phyloP scores from a whole-genome alignment of 148 eudicot genomes.

The Fagopyrum homotropicum region DNA sequence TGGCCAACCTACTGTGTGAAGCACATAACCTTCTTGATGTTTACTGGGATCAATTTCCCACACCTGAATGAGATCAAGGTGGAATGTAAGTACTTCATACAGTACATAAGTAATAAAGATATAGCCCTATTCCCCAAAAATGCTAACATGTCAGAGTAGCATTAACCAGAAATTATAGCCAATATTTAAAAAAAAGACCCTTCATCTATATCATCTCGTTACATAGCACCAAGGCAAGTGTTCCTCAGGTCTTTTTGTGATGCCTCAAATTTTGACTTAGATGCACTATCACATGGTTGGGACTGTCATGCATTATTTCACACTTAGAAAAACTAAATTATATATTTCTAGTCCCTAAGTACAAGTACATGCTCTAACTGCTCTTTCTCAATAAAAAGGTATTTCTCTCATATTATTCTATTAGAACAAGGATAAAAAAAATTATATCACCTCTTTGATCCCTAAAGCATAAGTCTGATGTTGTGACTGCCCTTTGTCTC shows the following conservation, averaged over 20 bases:
- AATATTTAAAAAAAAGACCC: not conserved
- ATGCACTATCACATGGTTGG: not conserved
- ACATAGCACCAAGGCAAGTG: not conserved
- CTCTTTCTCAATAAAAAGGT: not conserved
- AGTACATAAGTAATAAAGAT: not conserved
- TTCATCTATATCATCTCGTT: not conserved
- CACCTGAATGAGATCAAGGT: constrained; percentile 37
- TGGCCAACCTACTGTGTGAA: constrained; percentile 98
- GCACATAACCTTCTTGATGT: constrained; percentile 75
- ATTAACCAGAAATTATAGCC: not conserved
- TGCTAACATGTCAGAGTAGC: not conserved
- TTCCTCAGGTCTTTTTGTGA: not conserved
- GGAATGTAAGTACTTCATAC: not conserved
- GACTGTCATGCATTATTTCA: not conserved
- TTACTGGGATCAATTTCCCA: constrained; percentile 84
- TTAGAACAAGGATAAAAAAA: not conserved
- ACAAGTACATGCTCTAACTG: not conserved
- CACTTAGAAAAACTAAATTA: not conserved
- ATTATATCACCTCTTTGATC: constrained; percentile 66
- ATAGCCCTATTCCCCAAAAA: not conserved
- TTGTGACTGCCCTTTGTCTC: constrained; percentile 75
- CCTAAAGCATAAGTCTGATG: constrained; percentile 96
- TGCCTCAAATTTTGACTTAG: not conserved
- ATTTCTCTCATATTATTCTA: not conserved
- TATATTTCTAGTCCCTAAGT: not conserved